Base-by-base conservation (phyloP, 2,329 filamentous ascomycete species). In the Pseudogymnoascus sp. region DNA sequence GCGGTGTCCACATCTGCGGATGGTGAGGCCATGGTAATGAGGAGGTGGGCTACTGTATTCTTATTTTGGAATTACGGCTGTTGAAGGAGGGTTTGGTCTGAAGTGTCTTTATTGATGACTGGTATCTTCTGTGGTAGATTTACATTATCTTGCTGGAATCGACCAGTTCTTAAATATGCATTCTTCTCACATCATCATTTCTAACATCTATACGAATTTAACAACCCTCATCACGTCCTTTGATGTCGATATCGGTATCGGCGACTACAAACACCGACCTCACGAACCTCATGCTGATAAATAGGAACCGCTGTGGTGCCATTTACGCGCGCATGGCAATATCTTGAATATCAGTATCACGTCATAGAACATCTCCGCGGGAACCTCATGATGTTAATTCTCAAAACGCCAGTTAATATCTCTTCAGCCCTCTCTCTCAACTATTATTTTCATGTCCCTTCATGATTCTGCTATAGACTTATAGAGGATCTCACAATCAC, bases 1-100 rank as follows among this genome's bases (percentile, higher is more conserved):
- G 43, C 43, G 23, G 63, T 51, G 19, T 72, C 71, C 63, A 72
- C 65, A 64, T 73, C 71, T 23, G 71, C 71, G 34, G 70, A 69
- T 19, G 71, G 71, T 65, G 70, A 71, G 60, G 71, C 70, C 71
- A 73, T 73, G 4, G 34, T 62, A 14, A 4, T 51, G 45, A 51
- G 21, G 45, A 51, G 21, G 7, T 51, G 13, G 25, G 23, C 23
- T 45, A 45, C 19, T 45, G 19, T 45, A 4, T 28, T 25, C 7
- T 2, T 51, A 51, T 7, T n/a, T 25, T 51, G 21, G 10, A 51
- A 19, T 45, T 10, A n/a, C 2, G 6, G 45, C 13, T 51, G 45
- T 51, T 23, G 23, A 13, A 45, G 10, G 21, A 28, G n/a, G 23
- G n/a, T 28, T 8, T n/a, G 14, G 16, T n/a, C 14, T 54, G 14